Evolutionary conservation across 495 filamentous ascomycete genomes (phyloP), one percentile per base, ranked within the genome.

Genomic region (Xylaria curta): DNA sequence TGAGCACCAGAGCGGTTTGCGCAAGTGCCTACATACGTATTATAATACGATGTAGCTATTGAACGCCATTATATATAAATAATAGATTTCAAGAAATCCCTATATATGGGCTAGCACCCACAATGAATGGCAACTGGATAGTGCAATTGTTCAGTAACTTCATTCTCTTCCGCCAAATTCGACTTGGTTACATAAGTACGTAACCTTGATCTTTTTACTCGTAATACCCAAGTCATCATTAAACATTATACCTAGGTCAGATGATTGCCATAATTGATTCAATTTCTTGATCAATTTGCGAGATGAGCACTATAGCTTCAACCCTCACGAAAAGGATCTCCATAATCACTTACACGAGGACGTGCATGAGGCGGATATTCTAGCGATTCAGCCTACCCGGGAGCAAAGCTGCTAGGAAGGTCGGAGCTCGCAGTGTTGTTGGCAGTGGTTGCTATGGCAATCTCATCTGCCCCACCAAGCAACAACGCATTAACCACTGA

Each of bases 371-470:
- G n/a, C 21, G 49, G 21, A 21, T 51, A 51, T 51, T 8, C 13
- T 54, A 53, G 5, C 49, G 28, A 56, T 56, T 56, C 53, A 56
- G 51, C 51, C 51, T 28, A 56, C 21, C 10, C 49, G 49, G 49
- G n/a, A 51, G n/a, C n/a, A 24, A 12, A 24, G 21, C 21, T 51
- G 19, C 42, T 13, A 17, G 42, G 42, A 19, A 17, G 3, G n/a
- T 3, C 47, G 47, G 19, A 9, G 47, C 47, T 24, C 46, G 19
- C 8, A 28, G 53, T 56, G 53, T 69, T n/a, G 46, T 53, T 64
- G 60, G 60, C 36, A 47, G 38, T 36, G 51, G 70, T 72, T 72
- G 70, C 70, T 60, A 67, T 72, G 64, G 70, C 70, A 68, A 72
- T 72, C 44, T 49, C 7, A 24, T 3, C 17, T 66, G 63, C 63